These are phyloP conservation scores for Lactarius akahatsu DNA, from an alignment of 768 basidiomycete species.

Conservation along the genomic window DNA sequence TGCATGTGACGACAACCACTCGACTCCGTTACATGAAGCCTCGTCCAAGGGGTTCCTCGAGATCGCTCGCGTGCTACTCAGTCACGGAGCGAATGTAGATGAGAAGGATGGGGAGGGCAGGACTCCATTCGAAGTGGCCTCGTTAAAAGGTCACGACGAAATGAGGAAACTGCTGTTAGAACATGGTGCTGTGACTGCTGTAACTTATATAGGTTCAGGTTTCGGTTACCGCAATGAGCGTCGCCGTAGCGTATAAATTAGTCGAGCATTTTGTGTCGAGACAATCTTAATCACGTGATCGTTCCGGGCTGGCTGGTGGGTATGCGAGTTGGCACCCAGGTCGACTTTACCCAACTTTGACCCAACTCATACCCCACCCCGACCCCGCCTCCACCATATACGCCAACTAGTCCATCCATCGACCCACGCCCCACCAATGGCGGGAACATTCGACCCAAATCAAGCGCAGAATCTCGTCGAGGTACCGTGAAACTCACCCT, in stretches of 20 bases:
- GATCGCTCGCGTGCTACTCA: neutral
- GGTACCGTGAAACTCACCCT: slow-evolving; percentile 42
- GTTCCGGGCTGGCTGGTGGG: no score
- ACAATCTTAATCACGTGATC: neutral
- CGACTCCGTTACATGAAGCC: neutral
- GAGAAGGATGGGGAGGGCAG: neutral
- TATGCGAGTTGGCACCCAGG: neutral
- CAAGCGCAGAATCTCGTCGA: slow-evolving; percentile 90
- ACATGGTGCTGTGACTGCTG: neutral
- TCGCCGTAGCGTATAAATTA: no score
- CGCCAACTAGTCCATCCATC: neutral
- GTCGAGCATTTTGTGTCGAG: no score
- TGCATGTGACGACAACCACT: neutral
- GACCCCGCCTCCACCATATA: neutral
- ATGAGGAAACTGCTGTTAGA: neutral
- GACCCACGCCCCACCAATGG: slow-evolving; percentile 7
- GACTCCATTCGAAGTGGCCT: neutral
- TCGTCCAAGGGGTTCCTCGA: neutral
- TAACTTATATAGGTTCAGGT: no score
- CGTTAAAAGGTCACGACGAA: neutral
- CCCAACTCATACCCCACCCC: no score
- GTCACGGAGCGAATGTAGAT: neutral
- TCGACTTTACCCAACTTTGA: neutral
- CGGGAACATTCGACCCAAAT: slow-evolving; percentile 72
- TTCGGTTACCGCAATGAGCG: no score